Conservation (phyloP, 148 eudicot species). For the Pharnaceum exiguum region DNA sequence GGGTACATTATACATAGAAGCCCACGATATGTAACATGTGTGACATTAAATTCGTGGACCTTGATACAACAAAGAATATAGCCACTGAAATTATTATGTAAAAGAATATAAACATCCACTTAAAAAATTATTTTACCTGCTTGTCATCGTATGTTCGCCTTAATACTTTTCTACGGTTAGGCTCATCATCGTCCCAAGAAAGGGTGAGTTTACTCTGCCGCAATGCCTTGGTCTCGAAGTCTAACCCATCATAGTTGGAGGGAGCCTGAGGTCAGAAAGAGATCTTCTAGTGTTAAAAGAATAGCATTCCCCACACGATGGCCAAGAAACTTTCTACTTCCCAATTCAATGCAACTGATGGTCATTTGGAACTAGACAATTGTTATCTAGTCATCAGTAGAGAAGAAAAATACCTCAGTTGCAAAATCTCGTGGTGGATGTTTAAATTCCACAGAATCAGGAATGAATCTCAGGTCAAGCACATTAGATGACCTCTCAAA, state of each 20-base stretch:
- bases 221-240: slow-evolving; percentile 78
- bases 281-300: background rate
- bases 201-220: slow-evolving; percentile 69
- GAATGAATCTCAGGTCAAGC: slow-evolving; percentile 91
- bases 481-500: slow-evolving; percentile 89
- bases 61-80: background rate
- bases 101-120: background rate
- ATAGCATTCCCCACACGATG: background rate
- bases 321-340: background rate
- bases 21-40: no score
- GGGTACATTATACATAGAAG: no score
- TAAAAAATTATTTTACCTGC: slow-evolving; percentile 36
- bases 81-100: background rate
- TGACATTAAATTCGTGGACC: no score
- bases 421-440: slow-evolving; percentile 87
- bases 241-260: slow-evolving; percentile 62
- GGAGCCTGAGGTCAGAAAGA: slow-evolving; percentile 46
- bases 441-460: slow-evolving; percentile 83
- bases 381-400: background rate
- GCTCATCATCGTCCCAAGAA: slow-evolving; percentile 98
- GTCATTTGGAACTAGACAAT: background rate
- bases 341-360: background rate
- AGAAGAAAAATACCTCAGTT: slow-evolving; percentile 52
- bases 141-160: slow-evolving; percentile 62
- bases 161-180: slow-evolving; percentile 65